Evolutionary conservation across 73 alveolate species (phyloP), one percentile per base, ranked within the genome.

Genomic region (Halteria grandinella): DNA sequence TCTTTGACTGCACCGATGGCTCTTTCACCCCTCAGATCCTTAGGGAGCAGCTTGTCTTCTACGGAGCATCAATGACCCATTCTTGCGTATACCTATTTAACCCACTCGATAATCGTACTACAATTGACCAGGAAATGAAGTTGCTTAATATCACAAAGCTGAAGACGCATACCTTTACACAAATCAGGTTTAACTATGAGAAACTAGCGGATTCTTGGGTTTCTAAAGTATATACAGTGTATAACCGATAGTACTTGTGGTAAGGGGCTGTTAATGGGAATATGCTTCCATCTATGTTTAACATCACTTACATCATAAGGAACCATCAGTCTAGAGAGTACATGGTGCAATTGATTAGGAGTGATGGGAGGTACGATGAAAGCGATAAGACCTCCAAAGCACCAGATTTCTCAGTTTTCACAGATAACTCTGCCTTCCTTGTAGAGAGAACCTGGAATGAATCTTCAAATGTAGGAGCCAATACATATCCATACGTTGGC

Each of bases 11-110:
- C n/a, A n/a, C n/a, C n/a, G n/a, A n/a, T n/a, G n/a, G n/a, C n/a
- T n/a, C n/a, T n/a, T n/a, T n/a, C n/a, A n/a, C n/a, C n/a, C n/a
- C n/a, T n/a, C n/a, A n/a, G n/a, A n/a, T n/a, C n/a, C n/a, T n/a
- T n/a, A n/a, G n/a, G n/a, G n/a, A n/a, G n/a, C n/a, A n/a, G n/a
- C n/a, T 47, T 8, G 66, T 27, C 6, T 66, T 10, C 53, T 66
- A 44, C 31, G 44, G 34, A 23, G 25, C 69, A 1, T 47, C 43
- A n/a, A 66, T 28, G 40, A 66, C 80, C 3, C 63, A 66, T 15
- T 66, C 80, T 12, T 66, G 80, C 66, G 32, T 66, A 45, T 66
- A 44, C 21, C 41, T 66, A 23, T 66, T 66, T 53, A 66, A 66
- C 36, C 80, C 80, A 34, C 29, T 10, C 14, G 2, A 5, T n/a